These are phyloP conservation scores for Prunus kanzakura DNA, from an alignment of 306 rosid genomes.

Conservation along the genomic window DNA sequence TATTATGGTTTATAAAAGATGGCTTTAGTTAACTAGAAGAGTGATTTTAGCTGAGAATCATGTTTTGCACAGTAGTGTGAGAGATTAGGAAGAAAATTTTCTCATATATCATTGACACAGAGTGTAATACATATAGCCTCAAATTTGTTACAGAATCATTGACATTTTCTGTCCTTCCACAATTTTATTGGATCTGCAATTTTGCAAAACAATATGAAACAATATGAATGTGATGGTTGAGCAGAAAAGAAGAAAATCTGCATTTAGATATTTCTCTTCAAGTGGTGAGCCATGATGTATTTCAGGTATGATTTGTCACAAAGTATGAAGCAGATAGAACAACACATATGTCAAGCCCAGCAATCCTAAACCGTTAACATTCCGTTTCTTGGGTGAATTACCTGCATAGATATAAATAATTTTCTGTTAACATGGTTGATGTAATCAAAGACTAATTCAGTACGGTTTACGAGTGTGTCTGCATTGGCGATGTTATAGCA, in stretches of 20 bases:
- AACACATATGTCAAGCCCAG: conserved; percentile 36
- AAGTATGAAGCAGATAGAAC: conserved; percentile 41
- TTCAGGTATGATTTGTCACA: conserved; percentile 25
- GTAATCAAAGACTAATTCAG: not conserved
- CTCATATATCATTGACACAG: conserved; percentile 12
- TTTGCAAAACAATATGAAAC: conserved; percentile 29
- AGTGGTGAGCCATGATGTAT: conserved; percentile 1
- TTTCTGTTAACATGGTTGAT: not conserved
- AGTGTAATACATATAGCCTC: conserved; percentile 12
- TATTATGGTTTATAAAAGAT: conserved; percentile 55
- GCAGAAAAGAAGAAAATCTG: conserved; percentile 9
- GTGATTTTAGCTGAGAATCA: not conserved
- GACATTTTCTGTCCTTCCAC: conserved; percentile 6
- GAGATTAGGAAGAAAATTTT: conserved; percentile 10
- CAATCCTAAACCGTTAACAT: conserved; percentile 20
- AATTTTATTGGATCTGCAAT: conserved; percentile 12
- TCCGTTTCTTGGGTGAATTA: conserved; percentile 41
- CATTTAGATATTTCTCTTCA: conserved; percentile 23
- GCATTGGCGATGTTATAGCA: not conserved
- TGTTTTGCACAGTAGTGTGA: conserved; percentile 7
- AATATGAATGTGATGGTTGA: conserved; percentile 15
- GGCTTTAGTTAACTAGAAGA: conserved; percentile 54
- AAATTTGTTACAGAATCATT: conserved; percentile 4
- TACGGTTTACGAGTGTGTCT: not conserved
- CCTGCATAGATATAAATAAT: conserved; percentile 41